A percentile compares a stretch with the other conserved stretches of the same genome.
Conservation (phyloP, 2,329 filamentous ascomycete genomes). For the Oidium heveae region DNA sequence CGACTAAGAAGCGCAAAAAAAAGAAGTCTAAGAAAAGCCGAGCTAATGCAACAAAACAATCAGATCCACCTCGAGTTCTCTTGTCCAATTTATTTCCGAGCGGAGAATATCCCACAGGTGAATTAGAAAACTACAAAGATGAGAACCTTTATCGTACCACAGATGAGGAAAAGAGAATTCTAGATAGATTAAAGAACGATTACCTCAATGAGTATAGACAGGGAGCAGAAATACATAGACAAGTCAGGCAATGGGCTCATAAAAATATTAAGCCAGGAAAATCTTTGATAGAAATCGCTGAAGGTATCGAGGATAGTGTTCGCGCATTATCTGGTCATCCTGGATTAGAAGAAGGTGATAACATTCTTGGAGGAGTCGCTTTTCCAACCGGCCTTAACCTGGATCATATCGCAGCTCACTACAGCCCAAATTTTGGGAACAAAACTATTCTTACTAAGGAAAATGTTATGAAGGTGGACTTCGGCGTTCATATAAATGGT, state of each 20-base stretch:
- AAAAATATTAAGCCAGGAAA: conserved; percentile 61
- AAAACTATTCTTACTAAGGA: conserved; percentile 40
- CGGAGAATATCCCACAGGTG: conserved; percentile 47
- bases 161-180: conserved; percentile 59
- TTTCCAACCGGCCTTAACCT: conserved; percentile 68
- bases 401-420: conserved; percentile 70
- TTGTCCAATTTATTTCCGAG: conserved; percentile 51
- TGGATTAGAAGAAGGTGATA: conserved; percentile 55
- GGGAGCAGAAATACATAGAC: conserved; percentile 69
- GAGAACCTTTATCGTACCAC: conserved; percentile 63
- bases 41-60: conserved; percentile 39
- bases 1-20: conserved; percentile 48
- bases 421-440: conserved; percentile 68
- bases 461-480: conserved; percentile 52
- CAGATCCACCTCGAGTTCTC: conserved; percentile 49
- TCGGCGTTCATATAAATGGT: conserved; percentile 45
- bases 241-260: conserved; percentile 65
- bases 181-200: conserved; percentile 57
- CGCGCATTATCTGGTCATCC: conserved; percentile 51
- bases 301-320: conserved; percentile 68
- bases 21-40: conserved; percentile 57
- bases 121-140: conserved; percentile 53
- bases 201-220: conserved; percentile 62
- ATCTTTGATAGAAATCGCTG: conserved; percentile 56
- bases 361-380: conserved; percentile 55